These are phyloP conservation scores for Diplodia intermedia DNA, from an alignment of 2,329 filamentous ascomycete genomes.

Conservation along the genomic window DNA sequence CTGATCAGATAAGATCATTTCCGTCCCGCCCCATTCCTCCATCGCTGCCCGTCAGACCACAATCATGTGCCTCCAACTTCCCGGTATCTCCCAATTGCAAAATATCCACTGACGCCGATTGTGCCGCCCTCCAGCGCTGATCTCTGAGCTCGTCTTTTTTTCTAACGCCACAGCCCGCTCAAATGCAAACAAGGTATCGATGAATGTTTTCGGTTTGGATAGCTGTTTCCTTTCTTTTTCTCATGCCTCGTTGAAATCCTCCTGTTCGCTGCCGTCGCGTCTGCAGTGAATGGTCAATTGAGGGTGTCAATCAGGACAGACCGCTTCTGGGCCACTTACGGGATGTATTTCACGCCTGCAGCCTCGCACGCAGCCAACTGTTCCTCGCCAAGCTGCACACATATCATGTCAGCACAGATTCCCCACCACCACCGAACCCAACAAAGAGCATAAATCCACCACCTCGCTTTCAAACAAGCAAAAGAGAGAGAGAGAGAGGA, in stretches of 20 bases:
- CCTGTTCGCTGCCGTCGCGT: slow-evolving; percentile 47
- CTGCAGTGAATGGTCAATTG: slow-evolving; percentile 1
- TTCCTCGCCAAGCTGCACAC: slow-evolving; percentile 61
- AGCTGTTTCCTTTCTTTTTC: neutral
- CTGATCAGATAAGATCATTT: slow-evolving; percentile 21
- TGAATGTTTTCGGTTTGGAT: neutral
- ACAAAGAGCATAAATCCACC: neutral
- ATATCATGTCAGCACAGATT: neutral
- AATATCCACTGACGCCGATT: slow-evolving; percentile 15
- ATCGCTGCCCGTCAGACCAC: neutral
- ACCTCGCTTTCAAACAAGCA: neutral
- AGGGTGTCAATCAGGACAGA: neutral
- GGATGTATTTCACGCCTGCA: slow-evolving; percentile 67
- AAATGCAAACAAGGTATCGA: slow-evolving; percentile 30
- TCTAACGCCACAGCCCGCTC: slow-evolving; percentile 28
- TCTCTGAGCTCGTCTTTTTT: slow-evolving; percentile 4
- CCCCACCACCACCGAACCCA: neutral
- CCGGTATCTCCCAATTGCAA: neutral
- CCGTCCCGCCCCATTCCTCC: neutral
- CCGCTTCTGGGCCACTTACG: slow-evolving; percentile 41
- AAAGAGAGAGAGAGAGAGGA: neutral
- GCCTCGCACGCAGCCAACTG: slow-evolving; percentile 63
- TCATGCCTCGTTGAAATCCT: slow-evolving; percentile 37
- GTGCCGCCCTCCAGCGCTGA: slow-evolving; percentile 7
- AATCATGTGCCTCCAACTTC: neutral